Evolutionary conservation across 371 early-diverging fungal species (phyloP), one percentile per base, ranked within the genome.

Genomic region (Syncephalastrum sp.): DNA sequence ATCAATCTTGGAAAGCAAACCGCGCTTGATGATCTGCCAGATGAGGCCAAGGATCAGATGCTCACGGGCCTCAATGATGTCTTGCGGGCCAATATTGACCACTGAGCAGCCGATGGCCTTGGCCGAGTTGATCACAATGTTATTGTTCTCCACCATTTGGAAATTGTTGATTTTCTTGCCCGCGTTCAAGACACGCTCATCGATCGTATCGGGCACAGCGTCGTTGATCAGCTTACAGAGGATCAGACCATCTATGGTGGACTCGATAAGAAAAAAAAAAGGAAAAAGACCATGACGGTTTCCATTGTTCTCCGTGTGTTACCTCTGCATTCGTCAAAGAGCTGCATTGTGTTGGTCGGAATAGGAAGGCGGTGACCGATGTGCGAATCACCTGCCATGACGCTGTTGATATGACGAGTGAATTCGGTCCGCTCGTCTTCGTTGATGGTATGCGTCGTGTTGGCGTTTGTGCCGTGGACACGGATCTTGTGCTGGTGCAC

Each of bases 1-100:
- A 77, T 96, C 95, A 70, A 96, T 93, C 76, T 93, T 94, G 69
- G 93, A 91, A 57, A 91, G 82, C 62, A 97, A 79, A 61, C 96
- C 96, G 48, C 94, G 92, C 77, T 97, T 97, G 81, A 97, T 95
- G 63, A 97, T 96, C 68, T 97, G 97, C 98, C 98, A 98, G 59
- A 97, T 90, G 19, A 98, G 81, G 8, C 98, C 98, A 57, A 98
- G 81, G 62, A 97, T 89, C 67, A 98, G 81, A 68, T 95, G 93
- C 77, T 95, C 95, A 51, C 94, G 81, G 33, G 92, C 96, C 68
- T 97, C 95, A 52, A 94, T 92, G 56, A 98, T 70, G 70, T 98
- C 97, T 65, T 87, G 85, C 7, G 97, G 83, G 47, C 97, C 97
- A 77, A 97, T 95, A 74, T 98, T 98, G 56, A 97, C 94, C 25